Conservation (phyloP, 2,329 filamentous ascomycete species). For the Rhytidhysteron rufulum region DNA sequence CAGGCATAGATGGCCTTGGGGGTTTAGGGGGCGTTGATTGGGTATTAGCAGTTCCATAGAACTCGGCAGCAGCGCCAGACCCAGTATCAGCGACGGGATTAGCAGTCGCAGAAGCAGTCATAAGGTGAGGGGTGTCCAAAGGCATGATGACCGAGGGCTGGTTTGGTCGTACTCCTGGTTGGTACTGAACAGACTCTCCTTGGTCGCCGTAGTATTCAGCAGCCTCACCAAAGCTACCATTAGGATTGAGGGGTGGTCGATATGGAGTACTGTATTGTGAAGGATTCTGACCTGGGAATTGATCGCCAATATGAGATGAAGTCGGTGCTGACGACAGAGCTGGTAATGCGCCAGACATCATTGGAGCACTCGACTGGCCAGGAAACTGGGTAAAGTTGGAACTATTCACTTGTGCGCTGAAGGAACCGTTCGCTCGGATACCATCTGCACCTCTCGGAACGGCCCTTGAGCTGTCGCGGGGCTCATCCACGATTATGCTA, state of each 20-base stretch:
- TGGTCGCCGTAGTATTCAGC: conserved; percentile 62
- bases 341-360: conserved; percentile 32
- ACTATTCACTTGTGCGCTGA: conserved; percentile 26
- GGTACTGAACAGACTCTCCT: conserved; percentile 55
- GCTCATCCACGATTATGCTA: conserved; percentile 23
- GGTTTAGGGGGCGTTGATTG: conserved; percentile 33
- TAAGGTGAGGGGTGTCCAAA: conserved; percentile 53
- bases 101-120: conserved; percentile 47
- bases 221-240: conserved; percentile 48
- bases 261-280: conserved; percentile 43
- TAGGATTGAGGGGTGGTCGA: conserved; percentile 35
- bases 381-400: conserved; percentile 32
- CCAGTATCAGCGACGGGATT: conserved; percentile 59
- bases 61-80: conserved; percentile 56
- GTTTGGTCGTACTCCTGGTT: conserved; percentile 57
- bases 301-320: conserved; percentile 50
- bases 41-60: conserved; percentile 39
- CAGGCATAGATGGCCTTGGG: conserved; percentile 31
- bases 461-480: conserved; percentile 21
- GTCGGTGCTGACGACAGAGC: conserved; percentile 26
- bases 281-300: conserved; percentile 59
- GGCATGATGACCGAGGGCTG: conserved; percentile 52
- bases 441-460: conserved; percentile 19
- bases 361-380: conserved; percentile 28
- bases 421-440: conserved; percentile 19